phyloP scores from a whole-genome alignment of 2,329 filamentous ascomycete species.

The Trichoderma afroharzianum region DNA sequence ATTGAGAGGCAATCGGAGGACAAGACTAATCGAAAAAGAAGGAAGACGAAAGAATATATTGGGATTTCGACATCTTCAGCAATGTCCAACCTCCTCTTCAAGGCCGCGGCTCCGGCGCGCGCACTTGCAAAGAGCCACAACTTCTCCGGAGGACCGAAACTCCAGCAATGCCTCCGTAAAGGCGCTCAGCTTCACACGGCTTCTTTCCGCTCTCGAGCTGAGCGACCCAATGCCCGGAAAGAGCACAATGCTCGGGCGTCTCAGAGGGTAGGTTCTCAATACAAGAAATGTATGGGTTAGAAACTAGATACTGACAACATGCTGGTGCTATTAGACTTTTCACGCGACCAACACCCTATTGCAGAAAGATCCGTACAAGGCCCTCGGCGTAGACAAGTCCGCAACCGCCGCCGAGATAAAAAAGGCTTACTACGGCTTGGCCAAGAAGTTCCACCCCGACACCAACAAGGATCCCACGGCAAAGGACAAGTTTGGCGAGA shows the following conservation, averaged over 20 bases:
- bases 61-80: background rate
- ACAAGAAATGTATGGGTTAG: background rate
- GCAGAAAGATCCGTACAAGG: slow-evolving; percentile 77
- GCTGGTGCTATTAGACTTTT: slow-evolving; percentile 47
- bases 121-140: slow-evolving; percentile 41
- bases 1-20: background rate
- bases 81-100: slow-evolving; percentile 45
- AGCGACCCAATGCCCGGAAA: slow-evolving; percentile 22
- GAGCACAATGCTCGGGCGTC: slow-evolving; percentile 21
- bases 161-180: slow-evolving; percentile 40
- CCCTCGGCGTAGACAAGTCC: slow-evolving; percentile 77
- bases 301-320: slow-evolving; percentile 2
- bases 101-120: slow-evolving; percentile 45
- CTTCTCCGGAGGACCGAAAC: slow-evolving; percentile 36
- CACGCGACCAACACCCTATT: slow-evolving; percentile 55
- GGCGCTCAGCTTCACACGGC: slow-evolving; percentile 34
- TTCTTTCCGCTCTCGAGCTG: slow-evolving; percentile 23
- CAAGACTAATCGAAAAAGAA: background rate
- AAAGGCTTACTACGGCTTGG: slow-evolving; percentile 95
- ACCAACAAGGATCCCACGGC: slow-evolving; percentile 94
- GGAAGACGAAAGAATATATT: background rate
- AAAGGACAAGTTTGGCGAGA: slow-evolving; percentile 91
- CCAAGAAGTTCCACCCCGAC: slow-evolving; percentile 97
- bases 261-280: slow-evolving; percentile 27
- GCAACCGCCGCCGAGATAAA: slow-evolving; percentile 90